Base-by-base conservation (phyloP, 2,329 filamentous ascomycete species). In the Scytalidium sp. region DNA sequence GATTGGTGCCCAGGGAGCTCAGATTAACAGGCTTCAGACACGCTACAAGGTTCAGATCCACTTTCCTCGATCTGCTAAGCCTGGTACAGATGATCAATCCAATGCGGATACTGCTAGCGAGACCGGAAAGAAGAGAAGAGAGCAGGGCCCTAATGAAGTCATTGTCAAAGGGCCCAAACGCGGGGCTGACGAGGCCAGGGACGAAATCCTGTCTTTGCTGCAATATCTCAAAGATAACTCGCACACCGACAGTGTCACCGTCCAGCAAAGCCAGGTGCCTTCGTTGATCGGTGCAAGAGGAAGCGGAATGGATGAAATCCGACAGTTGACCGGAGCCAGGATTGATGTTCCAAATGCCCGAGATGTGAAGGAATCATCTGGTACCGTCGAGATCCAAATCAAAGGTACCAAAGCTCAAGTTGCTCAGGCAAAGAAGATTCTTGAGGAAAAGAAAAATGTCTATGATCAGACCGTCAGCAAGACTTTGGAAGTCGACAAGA, bases 31-130 rank as follows among this genome's bases (percentile, higher is more conserved):
- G 58, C 81, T 99, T 20, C 92, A 99, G 71, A 90, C 86, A 49
- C 87, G 92, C 43, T 97, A 99, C 76, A 87, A 88, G 65, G 94
- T 99, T 40, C 85, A 92, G 55, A 94, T 99, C 61, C 93, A 97
- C 73, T 99, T 99, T 76, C 94, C 94, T 10, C 79, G 79, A 47
- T 76, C 77, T 6, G 73, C 74, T 39, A 89, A 91, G 65, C 75
- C 78, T 44, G 72, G 68, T 46, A 77, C 80, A 52, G 88, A 94
- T 52, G 90, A 95, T 50, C 80, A 84, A 51, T 81, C 84, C 13
- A 80, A 80, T 54, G 80, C 76, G 13, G 91, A 93, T 59, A 84
- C 80, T 32, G 77, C 78, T 22, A 87, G 85, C 56, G 87, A 93
- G 51, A 74, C 75, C 46, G 75, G 74, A 50, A 84, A 83, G 66